phyloP scores from a whole-genome alignment of 108 stramenopile genomes.

The Cyclostephanos invisitatus region DNA sequence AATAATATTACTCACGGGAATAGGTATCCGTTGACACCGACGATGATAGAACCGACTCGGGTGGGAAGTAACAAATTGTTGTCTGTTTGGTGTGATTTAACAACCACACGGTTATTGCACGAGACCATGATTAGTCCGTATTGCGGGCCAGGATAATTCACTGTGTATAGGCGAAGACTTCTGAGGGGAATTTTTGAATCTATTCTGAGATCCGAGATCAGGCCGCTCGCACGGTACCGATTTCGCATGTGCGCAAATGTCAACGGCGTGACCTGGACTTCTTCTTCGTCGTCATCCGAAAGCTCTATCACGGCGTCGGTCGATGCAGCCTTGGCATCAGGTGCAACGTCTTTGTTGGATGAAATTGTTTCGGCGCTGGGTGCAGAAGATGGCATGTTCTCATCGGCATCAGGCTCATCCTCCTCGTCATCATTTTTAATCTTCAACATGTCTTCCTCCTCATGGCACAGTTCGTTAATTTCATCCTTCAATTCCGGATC shows the following conservation, averaged over 20 bases:
- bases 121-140: slow-evolving; percentile 31
- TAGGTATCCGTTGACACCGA: slow-evolving; percentile 53
- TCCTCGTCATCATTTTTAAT: slow-evolving; percentile 53
- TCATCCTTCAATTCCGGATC: slow-evolving; percentile 57
- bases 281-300: slow-evolving; percentile 31
- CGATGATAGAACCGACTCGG: slow-evolving; percentile 58
- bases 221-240: slow-evolving; percentile 1
- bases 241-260: slow-evolving; percentile 22
- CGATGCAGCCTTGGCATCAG: slow-evolving; percentile 4
- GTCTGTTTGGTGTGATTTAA: slow-evolving; percentile 15
- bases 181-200: slow-evolving; percentile 15
- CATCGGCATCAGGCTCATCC: slow-evolving; percentile 41
- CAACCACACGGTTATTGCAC: slow-evolving; percentile 53
- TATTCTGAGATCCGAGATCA: neutral
- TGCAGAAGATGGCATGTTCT: slow-evolving; percentile 19
- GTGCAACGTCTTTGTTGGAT: neutral
- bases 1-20: slow-evolving; percentile 17
- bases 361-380: neutral
- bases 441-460: slow-evolving; percentile 72
- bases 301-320: slow-evolving; percentile 22
- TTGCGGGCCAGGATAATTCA: slow-evolving; percentile 17
- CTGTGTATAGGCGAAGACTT: slow-evolving; percentile 12
- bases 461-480: slow-evolving; percentile 67
- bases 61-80: slow-evolving; percentile 29
- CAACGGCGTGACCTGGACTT: slow-evolving; percentile 10